Evolutionary conservation across 441 rosid genomes (phyloP), one percentile per base, ranked within the genome.

Genomic region (Arabidopsis lyrata): DNA sequence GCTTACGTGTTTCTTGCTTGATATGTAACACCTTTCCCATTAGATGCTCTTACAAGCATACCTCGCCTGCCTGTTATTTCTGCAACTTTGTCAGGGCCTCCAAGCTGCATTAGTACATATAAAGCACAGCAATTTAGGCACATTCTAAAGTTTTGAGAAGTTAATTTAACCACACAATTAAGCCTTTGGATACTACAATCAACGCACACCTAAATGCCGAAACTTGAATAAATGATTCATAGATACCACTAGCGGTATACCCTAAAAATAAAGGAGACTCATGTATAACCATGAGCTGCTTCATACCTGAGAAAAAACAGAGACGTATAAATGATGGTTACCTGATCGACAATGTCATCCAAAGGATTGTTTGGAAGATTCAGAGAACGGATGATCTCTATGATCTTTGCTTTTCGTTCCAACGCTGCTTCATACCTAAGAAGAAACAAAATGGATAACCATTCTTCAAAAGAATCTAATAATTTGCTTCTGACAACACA

Each of bases 31-130:
- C 99, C 99, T 86, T 91, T 96, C 78, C 99, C 99, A 48, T 73
- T 85, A 39, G 97, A 83, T 27, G 96, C 93, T 80, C 99, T 90
- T 38, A 96, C 99, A 87, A 93, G 97, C 99, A 96, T 96, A 77
- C 99, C 98, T 73, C 97, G 92, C 80, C 99, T 89, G 76, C 99
- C 99, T 52, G 98, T 96, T 84, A 96, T 89, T 83, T 96, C 99
- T 74, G 99, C 97, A 73, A 96, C 97, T 78, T 85, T 91, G 67
- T 90, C 97, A 78, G 98, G 99, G 77, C 98, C 99, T 76, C 99
- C 99, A 81, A 96, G 97, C 99, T 93, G 89, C 86, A 80, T 20
- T 64, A 70, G 58, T 63, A 52, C 78, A 74, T 18, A 67, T 67
- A 66, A 34, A 67, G 56, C 61, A 60, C 50, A 50, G 44, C 20